Percentiles rank a stretch among this genome's conserved stretches.
Evolutionary conservation across 805 yeast genomes (phyloP).

Genomic region (Cyberlindnera lachancei): DNA sequence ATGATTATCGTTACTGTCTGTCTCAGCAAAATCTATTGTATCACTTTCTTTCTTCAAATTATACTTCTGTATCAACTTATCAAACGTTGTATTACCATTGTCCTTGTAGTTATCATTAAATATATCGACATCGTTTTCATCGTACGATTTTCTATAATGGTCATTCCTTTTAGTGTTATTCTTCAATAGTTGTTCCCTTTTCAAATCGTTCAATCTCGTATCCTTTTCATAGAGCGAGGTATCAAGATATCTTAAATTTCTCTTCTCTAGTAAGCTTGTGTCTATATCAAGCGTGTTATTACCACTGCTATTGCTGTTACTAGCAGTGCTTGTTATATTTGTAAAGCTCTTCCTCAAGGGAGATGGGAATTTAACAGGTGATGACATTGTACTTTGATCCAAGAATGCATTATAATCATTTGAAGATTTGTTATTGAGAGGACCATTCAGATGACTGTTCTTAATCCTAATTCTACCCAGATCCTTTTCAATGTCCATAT

Average conservation of each 20-base stretch:
- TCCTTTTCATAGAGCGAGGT: conserved; percentile 7
- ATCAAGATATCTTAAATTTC: conserved; percentile 13
- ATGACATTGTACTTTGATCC: conserved; percentile 5
- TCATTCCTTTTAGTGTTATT: too few species aligned
- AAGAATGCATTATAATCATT: background rate
- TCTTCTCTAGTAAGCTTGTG: conserved; percentile 9
- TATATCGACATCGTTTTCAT: too few species aligned
- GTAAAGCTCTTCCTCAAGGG: conserved; percentile 7
- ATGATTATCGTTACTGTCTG: too few species aligned
- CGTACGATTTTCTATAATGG: too few species aligned
- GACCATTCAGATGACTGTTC: too few species aligned
- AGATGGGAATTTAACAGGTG: conserved; percentile 10
- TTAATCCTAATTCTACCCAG: too few species aligned
- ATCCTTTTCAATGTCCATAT: too few species aligned
- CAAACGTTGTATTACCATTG: too few species aligned
- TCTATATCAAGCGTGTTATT: conserved; percentile 3
- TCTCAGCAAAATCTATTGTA: too few species aligned
- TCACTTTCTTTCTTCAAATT: conserved; percentile 9
- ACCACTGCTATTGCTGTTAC: background rate
- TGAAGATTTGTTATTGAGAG: too few species aligned
- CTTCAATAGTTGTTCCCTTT: conserved; percentile 10
- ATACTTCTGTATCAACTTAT: conserved; percentile 9
- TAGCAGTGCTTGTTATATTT: background rate
- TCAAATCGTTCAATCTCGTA: conserved; percentile 7
- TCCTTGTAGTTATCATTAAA: background rate